Conservation (phyloP, 2,329 filamentous ascomycete species). For the Cladosporium halotolerans region DNA sequence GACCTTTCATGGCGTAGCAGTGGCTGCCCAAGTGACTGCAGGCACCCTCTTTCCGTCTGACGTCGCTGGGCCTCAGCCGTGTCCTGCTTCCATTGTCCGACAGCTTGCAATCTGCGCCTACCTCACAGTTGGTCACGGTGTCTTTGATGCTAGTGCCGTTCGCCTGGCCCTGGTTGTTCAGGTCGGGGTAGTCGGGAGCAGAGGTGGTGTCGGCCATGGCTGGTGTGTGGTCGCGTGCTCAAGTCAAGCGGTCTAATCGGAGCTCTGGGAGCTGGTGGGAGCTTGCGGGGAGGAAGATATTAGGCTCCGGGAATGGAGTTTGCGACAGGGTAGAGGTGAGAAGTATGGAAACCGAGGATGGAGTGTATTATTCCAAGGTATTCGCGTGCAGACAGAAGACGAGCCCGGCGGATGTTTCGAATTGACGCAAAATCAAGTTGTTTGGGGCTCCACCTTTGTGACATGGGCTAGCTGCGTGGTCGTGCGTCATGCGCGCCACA, state of each 20-base stretch:
- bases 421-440: slow-evolving; percentile 9
- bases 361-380: neutral
- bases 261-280: neutral
- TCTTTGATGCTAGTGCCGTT: neutral
- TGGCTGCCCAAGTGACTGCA: neutral
- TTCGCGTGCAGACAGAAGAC: neutral
- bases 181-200: neutral
- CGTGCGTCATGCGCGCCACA: no score
- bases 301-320: neutral
- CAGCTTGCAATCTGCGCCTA: neutral
- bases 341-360: neutral
- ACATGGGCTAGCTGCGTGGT: no score
- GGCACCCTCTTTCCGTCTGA: slow-evolving; percentile 8
- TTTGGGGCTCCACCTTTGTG: neutral
- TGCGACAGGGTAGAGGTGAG: neutral
- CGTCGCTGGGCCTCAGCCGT: neutral
- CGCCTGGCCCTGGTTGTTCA: neutral
- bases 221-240: slow-evolving; percentile 10
- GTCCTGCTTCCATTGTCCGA: slow-evolving; percentile 1
- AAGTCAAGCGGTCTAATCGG: neutral
- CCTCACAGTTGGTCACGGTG: slow-evolving; percentile 9
- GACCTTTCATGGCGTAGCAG: neutral
- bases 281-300: neutral
- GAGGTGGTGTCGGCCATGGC: slow-evolving; percentile 8
- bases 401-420: neutral